phyloP scores from a whole-genome alignment of 768 basidiomycete genomes.

The Sistotremastrum niveocremeum region DNA sequence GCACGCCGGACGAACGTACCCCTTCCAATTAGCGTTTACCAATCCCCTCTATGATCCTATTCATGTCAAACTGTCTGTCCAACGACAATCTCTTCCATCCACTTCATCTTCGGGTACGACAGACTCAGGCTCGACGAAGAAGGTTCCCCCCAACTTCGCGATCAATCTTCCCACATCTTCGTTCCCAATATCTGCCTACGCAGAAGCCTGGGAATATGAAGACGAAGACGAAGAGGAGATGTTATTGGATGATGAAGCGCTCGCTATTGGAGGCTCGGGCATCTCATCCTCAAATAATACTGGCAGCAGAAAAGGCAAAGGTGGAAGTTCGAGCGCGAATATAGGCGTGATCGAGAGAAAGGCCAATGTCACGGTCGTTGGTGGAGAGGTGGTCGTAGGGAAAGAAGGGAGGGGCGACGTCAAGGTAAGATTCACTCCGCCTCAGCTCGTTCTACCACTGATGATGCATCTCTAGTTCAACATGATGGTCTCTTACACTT shows the following conservation, averaged over 20 bases:
- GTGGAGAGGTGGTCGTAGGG: slow-evolving; percentile 77
- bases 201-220: slow-evolving; percentile 97
- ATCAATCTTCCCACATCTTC: slow-evolving; percentile 64
- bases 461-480: slow-evolving; percentile 55
- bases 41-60: slow-evolving; percentile 97
- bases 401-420: slow-evolving; percentile 66
- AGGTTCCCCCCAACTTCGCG: slow-evolving; percentile 60
- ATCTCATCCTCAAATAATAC: slow-evolving; percentile 7
- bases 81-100: slow-evolving; percentile 42
- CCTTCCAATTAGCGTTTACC: slow-evolving; percentile 81
- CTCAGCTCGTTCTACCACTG: background rate
- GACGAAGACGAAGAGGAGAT: slow-evolving; percentile 68
- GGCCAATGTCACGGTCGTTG: slow-evolving; percentile 80
- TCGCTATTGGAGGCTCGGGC: slow-evolving; percentile 2
- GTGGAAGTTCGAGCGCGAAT: slow-evolving; percentile 19
- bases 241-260: slow-evolving; percentile 32
- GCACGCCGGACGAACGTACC: slow-evolving; percentile 68
- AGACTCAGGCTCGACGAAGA: slow-evolving; percentile 31
- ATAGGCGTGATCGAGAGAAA: slow-evolving; percentile 80
- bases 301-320: slow-evolving; percentile 30
- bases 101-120: slow-evolving; percentile 24
- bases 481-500: slow-evolving; percentile 88
- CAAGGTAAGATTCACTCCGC: slow-evolving; percentile 34
- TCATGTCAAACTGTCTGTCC: slow-evolving; percentile 74
- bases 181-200: slow-evolving; percentile 80